Evolutionary conservation across 176 grass and related monocot species (phyloP), one percentile per base, ranked within the genome.

Genomic region (Carex scoparia): DNA sequence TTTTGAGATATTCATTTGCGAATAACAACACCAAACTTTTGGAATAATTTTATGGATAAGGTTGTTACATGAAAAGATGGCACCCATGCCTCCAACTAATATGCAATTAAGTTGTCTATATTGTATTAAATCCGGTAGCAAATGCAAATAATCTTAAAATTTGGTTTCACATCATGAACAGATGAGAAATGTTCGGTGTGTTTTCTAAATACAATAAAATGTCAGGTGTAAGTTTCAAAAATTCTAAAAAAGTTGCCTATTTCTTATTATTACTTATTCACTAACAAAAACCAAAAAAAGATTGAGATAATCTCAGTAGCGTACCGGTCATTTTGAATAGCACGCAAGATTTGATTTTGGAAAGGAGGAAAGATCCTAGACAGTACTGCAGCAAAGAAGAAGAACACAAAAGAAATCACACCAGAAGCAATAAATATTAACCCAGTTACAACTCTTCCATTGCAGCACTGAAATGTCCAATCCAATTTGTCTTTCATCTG

Each of bases 301-400:
- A 30, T 19, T 76, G 31, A 19, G 30, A 63, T 69, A 44, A 58
- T 64, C 10, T 44, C 10, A 62, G 30, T 7, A 7, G 56, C 16
- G 5, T 81, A 83, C 81, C 62, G 5, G 44, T 83, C 63, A 69
- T 83, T 69, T 30, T 83, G 81, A 83, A 83, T 83, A 9, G 81
- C 81, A 32, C 8, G 23, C 42, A 83, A 83, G 11, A 83, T 83
- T 54, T 28, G 62, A 83, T 69, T 68, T 32, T 69, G 61, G 40
- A 83, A 69, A 83, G 81, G 58, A 51, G 81, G 81, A 53, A 83
- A 63, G 19, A 83, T 62, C 63, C 69, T 83, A 69, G 81, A 83
- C 48, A 83, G 7, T 69, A 69, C 46, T 3, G 81, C 81, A 83
- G 63, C 63, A 51, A 83, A 83, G 81, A 83, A 83, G 81, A 83